Base-by-base conservation (phyloP, 2,329 filamentous ascomycete genomes). In the Cladophialophora chaetospira region DNA sequence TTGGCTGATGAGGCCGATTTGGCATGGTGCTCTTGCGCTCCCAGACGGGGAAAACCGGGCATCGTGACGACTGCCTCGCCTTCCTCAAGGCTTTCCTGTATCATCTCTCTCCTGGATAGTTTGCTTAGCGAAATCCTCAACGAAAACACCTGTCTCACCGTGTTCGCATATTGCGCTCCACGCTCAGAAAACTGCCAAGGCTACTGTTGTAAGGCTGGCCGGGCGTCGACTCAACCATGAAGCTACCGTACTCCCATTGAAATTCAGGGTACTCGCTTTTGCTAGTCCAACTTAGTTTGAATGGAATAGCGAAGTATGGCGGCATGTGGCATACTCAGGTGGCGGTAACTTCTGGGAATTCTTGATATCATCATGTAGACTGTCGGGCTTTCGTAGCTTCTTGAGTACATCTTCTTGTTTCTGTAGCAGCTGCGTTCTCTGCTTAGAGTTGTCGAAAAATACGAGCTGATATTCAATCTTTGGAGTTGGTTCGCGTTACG, bases 401-500 rank as follows among this genome's bases (percentile, higher is more conserved):
- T 86, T 84, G 21, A 97, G 82, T 63, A 97, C 97, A 71, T 97
- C 90, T 35, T 91, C 91, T 74, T 97, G 93, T 44, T 92, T 84
- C 42, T 97, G 80, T 23, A 93, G 97, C 33, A 97, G 76, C 36
- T 89, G 84, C 31, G 94, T 91, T 68, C 87, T 87, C 56, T 84
- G 84, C 45, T 88, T 81, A 40, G 88, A 81, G 58, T 95, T 83
- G 54, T 89, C 86, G 71, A 94, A 92, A 26, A 85, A 87, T 44
- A 97, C 91, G 28, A 97, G 93, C 38, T 97, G 81, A 72, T 97
- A 97, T 77, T 97, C 93, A 65, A 97, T 86, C 92, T 96, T 40
- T 33, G 42, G 29, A 50, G 25, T 65, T 66, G 8, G 15, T 25
- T 8, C 31, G 3, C 26, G 29, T 35, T 17, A 15, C 28, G 25